Percentiles rank a stretch among this genome's conserved stretches.
phyloP scores from a whole-genome alignment of 306 rosid genomes.

The Urtica urens region DNA sequence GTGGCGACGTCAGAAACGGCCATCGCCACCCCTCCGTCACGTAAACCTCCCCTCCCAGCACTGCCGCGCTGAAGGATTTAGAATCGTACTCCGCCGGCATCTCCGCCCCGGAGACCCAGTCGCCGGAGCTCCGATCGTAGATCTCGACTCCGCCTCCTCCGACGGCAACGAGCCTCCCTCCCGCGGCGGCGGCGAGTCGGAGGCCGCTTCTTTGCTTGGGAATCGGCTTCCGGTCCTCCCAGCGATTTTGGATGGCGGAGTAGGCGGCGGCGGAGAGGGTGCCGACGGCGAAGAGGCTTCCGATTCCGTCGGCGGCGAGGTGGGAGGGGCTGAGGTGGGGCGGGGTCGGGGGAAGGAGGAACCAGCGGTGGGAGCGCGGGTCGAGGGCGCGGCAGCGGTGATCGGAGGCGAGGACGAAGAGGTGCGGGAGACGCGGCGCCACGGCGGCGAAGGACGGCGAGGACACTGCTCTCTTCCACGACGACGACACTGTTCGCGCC shows the following conservation, averaged over 20 bases:
- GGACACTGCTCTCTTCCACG: constrained; percentile 48
- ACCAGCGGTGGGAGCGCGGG: constrained; percentile 52
- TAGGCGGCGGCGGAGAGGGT: constrained; percentile 20
- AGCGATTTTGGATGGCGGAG: constrained; percentile 31
- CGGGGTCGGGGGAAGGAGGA: constrained; percentile 41
- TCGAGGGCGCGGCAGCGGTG: constrained; percentile 55
- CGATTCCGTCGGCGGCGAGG: constrained; percentile 38
- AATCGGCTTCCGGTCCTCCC: constrained; percentile 22
- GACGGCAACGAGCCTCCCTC: constrained; percentile 29
- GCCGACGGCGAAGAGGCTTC: constrained; percentile 37
- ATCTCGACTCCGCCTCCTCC: constrained; percentile 16
- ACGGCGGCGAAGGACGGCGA: constrained; percentile 22
- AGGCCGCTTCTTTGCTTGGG: constrained; percentile 9
- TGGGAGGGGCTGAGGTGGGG: constrained; percentile 12
- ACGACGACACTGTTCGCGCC: constrained; percentile 42
- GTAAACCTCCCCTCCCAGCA: constrained; percentile 28
- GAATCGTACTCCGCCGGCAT: constrained; percentile 8
- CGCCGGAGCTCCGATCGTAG: constrained; percentile 36
- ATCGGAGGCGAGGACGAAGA: constrained; percentile 38
- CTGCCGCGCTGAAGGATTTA: constrained; percentile 17
- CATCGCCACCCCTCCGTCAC: constrained; percentile 76
- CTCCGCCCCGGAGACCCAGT: constrained; percentile 24
- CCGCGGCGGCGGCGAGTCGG: constrained; percentile 21
- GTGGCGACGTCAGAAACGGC: constrained; percentile 45
- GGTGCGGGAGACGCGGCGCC: constrained; percentile 25